A percentile compares a stretch with the other conserved stretches of the same genome.
These are phyloP conservation scores for Scheffersomyces lignicola DNA, from an alignment of 1,139 yeast genomes.

Conservation along the genomic window DNA sequence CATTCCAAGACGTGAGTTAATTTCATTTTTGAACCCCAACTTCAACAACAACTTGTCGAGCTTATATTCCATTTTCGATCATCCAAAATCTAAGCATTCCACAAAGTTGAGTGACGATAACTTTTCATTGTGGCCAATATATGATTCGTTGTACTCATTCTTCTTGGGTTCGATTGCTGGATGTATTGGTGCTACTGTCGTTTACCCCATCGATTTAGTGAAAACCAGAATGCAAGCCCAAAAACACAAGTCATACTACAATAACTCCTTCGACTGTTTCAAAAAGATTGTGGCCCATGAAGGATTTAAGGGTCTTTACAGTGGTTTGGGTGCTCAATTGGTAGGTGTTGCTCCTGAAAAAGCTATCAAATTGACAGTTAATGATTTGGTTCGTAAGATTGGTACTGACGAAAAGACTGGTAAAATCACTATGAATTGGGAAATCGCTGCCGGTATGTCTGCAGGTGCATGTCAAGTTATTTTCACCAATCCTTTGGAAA, in stretches of 20 bases:
- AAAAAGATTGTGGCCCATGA: constrained; percentile 72
- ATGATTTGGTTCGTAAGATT: constrained; percentile 79
- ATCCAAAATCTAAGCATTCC: constrained; percentile 38
- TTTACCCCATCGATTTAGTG: constrained; percentile 93
- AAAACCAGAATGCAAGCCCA: constrained; percentile 99
- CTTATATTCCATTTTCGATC: constrained; percentile 42
- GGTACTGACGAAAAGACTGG: constrained; percentile 61
- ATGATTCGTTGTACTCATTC: constrained; percentile 87
- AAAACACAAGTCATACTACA: constrained; percentile 68
- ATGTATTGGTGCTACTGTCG: constrained; percentile 97
- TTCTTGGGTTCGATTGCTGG: constrained; percentile 93
- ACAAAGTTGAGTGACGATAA: constrained; percentile 34
- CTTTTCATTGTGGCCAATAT: constrained; percentile 56
- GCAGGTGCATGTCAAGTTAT: constrained; percentile 98
- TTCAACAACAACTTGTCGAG: constrained; percentile 37
- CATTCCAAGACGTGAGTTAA: constrained; percentile 53
- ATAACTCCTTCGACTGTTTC: constrained; percentile 85
- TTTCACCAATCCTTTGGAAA: constrained; percentile 94
- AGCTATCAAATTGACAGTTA: constrained; percentile 93
- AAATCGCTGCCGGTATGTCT: constrained; percentile 82
- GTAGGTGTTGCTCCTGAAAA: constrained; percentile 98
- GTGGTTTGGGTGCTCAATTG: constrained; percentile 92
- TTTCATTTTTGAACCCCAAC: constrained; percentile 49
- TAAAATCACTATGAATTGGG: constrained; percentile 66
- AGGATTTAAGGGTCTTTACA: constrained; percentile 86